Percentiles rank a stretch among this genome's conserved stretches.
phyloP scores from a whole-genome alignment of 805 yeast species.

The Starmerella bombicola region DNA sequence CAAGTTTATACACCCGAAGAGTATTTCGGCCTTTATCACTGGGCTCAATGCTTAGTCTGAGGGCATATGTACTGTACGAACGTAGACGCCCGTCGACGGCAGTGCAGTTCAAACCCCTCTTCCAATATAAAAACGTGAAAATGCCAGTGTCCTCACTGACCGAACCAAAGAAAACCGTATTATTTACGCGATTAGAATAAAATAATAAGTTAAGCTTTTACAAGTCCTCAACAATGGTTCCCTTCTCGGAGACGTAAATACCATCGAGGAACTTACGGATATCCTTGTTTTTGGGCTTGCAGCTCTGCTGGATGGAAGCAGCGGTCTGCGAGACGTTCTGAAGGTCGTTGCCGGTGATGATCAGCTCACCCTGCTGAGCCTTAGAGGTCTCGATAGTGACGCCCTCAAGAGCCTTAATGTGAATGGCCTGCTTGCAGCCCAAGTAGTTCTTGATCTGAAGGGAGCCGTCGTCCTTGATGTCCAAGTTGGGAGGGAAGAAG shows the following conservation, averaged over 20 bases:
- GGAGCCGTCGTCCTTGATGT: constrained; percentile 66
- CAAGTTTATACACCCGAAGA: constrained; percentile 63
- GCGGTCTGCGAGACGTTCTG: constrained; percentile 97
- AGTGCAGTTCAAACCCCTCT: too few species aligned
- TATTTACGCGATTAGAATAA: constrained; percentile 8
- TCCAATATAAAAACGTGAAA: too few species aligned
- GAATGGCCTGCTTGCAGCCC: constrained; percentile 97
- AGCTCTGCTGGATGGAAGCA: constrained; percentile 95
- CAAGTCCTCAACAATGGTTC: constrained; percentile 61
- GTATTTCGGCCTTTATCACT: too few species aligned
- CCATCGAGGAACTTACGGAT: constrained; percentile 99
- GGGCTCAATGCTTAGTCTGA: too few species aligned
- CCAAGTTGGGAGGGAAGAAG: constrained; percentile 99
- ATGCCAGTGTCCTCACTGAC: constrained; percentile 22
- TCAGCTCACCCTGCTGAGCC: constrained; percentile 85
- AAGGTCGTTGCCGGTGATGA: constrained; percentile 86
- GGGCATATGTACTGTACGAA: too few species aligned
- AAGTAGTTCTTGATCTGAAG: constrained; percentile 97
- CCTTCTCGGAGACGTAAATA: constrained; percentile 96
- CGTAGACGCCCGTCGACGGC: constrained; percentile 88
- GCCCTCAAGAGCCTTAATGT: constrained; percentile 76
- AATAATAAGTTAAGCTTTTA: constrained; percentile 13
- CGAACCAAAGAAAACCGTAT: constrained; percentile 9
- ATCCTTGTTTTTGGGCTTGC: constrained; percentile 99
- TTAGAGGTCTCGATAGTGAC: constrained; percentile 72